Percentiles rank a stretch among this genome's conserved stretches.
Evolutionary conservation across 305 asterid species (phyloP).

Genomic region (Solanum hybrid): DNA sequence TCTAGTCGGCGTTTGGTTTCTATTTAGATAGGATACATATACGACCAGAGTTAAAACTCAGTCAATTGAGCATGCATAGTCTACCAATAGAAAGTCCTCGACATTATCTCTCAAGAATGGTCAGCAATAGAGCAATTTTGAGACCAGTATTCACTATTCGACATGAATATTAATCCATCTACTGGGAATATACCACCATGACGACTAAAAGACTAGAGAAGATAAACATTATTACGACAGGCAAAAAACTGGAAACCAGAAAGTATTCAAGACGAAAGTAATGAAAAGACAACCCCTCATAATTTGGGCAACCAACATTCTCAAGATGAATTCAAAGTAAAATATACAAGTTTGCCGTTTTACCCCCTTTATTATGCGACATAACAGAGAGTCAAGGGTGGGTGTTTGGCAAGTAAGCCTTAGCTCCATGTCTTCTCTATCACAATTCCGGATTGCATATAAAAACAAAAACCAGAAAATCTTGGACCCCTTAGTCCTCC

Average conservation of each 20-base stretch:
- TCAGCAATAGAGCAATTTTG: not conserved
- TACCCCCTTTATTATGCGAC: constrained; percentile 36
- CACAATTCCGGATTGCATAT: constrained; percentile 26
- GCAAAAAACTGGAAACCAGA: not conserved
- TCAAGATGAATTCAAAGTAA: constrained; percentile 16
- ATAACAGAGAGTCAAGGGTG: constrained; percentile 21
- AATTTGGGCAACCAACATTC: constrained; percentile 15
- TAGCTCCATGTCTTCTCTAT: constrained; percentile 28
- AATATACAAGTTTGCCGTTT: constrained; percentile 41
- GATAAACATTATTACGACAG: not conserved
- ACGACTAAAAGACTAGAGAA: not conserved
- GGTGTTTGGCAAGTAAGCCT: constrained; percentile 22
- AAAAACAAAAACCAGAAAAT: constrained; percentile 21
- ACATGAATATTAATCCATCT: not conserved
- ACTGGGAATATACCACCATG: not conserved
- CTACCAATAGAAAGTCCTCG: not conserved
- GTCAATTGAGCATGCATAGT: not conserved
- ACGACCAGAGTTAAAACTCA: not conserved
- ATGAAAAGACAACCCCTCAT: not conserved
- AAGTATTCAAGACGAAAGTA: not conserved
- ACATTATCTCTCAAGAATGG: not conserved
- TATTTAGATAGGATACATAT: too few species aligned
- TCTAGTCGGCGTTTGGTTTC: not conserved
- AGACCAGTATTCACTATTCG: not conserved
- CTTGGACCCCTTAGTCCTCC: constrained; percentile 15